A percentile compares a stretch with the other conserved stretches of the same genome.
Conservation (phyloP, 2,329 filamentous ascomycete genomes). For the Aspergillus pseudoterreus region DNA sequence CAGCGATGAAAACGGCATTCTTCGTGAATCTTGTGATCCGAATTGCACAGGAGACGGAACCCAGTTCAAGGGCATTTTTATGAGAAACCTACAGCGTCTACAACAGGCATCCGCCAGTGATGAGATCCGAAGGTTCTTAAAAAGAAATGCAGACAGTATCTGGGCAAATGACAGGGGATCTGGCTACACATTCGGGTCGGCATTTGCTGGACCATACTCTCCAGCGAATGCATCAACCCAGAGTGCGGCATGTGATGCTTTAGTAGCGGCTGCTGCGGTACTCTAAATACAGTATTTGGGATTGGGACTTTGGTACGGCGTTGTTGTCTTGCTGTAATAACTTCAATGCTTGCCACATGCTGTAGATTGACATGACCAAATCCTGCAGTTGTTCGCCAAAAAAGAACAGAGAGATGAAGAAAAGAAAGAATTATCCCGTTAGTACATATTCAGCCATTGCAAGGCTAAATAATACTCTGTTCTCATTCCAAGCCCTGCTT, state of each 20-base stretch:
- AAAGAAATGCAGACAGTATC: constrained; percentile 4
- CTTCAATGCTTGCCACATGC: too few species aligned
- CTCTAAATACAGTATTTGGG: neutral
- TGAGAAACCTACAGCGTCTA: constrained; percentile 60
- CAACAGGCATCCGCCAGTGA: constrained; percentile 26
- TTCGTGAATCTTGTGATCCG: constrained; percentile 55
- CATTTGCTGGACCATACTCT: constrained; percentile 2
- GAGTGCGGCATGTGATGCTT: constrained; percentile 5
- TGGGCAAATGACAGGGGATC: constrained; percentile 3
- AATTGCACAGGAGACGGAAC: constrained; percentile 50
- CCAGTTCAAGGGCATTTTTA: constrained; percentile 71
- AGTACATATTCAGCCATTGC: too few species aligned
- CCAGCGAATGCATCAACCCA: constrained; percentile 3
- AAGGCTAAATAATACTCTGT: too few species aligned
- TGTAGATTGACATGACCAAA: too few species aligned
- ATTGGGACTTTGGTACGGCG: too few species aligned
- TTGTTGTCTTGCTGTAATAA: too few species aligned
- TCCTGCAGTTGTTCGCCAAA: too few species aligned
- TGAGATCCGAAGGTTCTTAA: neutral
- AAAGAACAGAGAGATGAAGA: too few species aligned
- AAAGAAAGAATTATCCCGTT: too few species aligned
- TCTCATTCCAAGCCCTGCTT: neutral
- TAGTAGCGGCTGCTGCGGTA: constrained; percentile 1
- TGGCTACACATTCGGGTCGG: neutral
- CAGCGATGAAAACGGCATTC: constrained; percentile 45